Evolutionary conservation across 2,329 filamentous ascomycete species (phyloP).

Genomic region (Phyllosticta citribraziliensis): DNA sequence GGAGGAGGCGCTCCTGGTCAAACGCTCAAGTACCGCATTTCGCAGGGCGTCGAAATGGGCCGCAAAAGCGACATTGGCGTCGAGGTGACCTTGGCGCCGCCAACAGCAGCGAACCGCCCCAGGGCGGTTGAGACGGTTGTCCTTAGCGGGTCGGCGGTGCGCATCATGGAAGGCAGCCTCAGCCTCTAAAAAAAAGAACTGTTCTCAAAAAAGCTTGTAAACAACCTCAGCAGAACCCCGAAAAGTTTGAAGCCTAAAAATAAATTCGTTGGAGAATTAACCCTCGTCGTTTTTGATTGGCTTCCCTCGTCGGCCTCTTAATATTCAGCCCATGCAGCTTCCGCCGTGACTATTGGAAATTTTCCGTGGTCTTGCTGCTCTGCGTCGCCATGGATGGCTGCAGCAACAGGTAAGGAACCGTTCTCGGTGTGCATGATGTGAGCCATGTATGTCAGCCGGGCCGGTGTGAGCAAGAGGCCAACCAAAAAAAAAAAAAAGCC

Average conservation of each 20-base stretch:
- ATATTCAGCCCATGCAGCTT: neutral
- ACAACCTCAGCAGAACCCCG: neutral
- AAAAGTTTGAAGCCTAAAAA: neutral
- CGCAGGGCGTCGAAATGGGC: constrained; percentile 45
- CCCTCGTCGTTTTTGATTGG: too few species aligned
- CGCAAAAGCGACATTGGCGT: constrained; percentile 40
- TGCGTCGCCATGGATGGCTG: neutral
- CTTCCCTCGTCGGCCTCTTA: too few species aligned
- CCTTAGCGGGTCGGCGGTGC: constrained; percentile 34
- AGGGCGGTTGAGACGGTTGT: constrained; percentile 29
- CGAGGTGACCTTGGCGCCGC: constrained; percentile 31
- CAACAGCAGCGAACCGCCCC: constrained; percentile 10
- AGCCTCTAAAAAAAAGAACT: neutral
- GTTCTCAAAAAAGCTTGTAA: neutral
- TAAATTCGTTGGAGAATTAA: neutral
- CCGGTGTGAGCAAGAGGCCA: too few species aligned
- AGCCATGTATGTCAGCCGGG: too few species aligned
- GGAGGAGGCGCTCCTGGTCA: constrained; percentile 19
- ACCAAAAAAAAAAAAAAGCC: too few species aligned
- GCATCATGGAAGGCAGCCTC: constrained; percentile 31
- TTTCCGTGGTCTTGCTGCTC: neutral
- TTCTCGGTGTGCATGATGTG: too few species aligned
- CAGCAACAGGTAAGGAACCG: neutral
- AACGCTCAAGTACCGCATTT: constrained; percentile 31
- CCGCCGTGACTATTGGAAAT: neutral